These are phyloP conservation scores for Lodderomyces beijingensis DNA, from an alignment of 1,139 yeast genomes.

Conservation along the genomic window DNA sequence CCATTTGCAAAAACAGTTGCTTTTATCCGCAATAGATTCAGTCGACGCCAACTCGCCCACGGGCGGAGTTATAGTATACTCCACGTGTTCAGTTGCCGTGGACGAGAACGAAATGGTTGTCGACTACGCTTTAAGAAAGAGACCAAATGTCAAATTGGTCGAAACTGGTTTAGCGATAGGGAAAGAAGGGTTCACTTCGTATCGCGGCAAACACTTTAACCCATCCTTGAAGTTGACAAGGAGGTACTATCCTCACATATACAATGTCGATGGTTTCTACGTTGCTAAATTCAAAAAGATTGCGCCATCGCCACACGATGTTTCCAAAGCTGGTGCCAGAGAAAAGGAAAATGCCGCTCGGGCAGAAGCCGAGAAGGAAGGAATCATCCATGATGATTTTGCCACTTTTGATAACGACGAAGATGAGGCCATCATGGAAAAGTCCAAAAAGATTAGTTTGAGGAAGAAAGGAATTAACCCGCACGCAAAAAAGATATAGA, in stretches of 20 bases:
- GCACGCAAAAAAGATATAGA: constrained; percentile 19
- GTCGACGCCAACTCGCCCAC: constrained; percentile 88
- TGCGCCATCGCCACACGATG: constrained; percentile 80
- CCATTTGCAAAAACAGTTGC: constrained; percentile 89
- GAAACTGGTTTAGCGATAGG: constrained; percentile 94
- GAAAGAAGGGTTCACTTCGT: constrained; percentile 90
- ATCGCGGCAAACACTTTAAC: constrained; percentile 88
- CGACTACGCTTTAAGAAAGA: constrained; percentile 93
- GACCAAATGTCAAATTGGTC: constrained; percentile 94
- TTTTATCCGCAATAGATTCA: constrained; percentile 93
- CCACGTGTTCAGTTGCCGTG: constrained; percentile 97
- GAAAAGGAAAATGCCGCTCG: constrained; percentile 82
- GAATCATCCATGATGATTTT: constrained; percentile 80
- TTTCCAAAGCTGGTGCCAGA: constrained; percentile 81
- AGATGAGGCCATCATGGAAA: constrained; percentile 71
- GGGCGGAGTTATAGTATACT: constrained; percentile 94
- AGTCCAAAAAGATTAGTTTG: constrained; percentile 66
- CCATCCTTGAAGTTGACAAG: constrained; percentile 75
- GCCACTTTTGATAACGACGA: constrained; percentile 75
- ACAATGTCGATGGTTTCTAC: constrained; percentile 96
- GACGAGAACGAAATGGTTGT: constrained; percentile 99
- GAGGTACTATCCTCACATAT: constrained; percentile 97
- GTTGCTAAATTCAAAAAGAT: constrained; percentile 95
- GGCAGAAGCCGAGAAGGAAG: constrained; percentile 74
- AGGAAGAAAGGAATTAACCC: constrained; percentile 83